Base-by-base conservation (phyloP, 345 rosid species). In the Orychophragmus violaceus region DNA sequence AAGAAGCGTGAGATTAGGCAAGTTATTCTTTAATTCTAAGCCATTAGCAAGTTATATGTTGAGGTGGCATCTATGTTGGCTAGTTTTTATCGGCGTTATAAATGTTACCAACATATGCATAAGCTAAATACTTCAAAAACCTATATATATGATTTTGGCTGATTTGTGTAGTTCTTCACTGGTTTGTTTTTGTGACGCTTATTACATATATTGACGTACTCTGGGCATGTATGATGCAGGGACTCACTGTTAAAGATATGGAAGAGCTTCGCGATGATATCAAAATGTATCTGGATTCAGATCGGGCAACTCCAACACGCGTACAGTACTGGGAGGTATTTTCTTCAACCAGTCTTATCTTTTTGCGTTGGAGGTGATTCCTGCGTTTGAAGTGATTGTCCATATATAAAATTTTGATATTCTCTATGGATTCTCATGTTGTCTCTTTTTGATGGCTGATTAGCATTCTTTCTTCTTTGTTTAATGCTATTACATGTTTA, bases 221-320 rank as follows among this genome's bases (percentile, higher is more conserved):
- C 16, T 11, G 52, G 67, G 5, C 14, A 18, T 89, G 83, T 84
- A 85, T 66, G 32, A 70, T 77, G 62, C 81, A 92, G 92, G 98
- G 96, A 32, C 81, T 93, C 82, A 84, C 92, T 1, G 91, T 81
- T 50, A 93, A 84, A 64, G 98, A 90, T 72, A 86, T 86, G 90
- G 97, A 90, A 79, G 98, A 93, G 68, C 94, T 93, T 64, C 92
- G 77, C 17, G 97, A 84, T 73, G 98, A 93, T 79, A 90, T 93
- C 66, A 93, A 90, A 79, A 84, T 93, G 98, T 88, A 93, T 80
- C 74, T 93, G 37, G 98, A 90, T 75, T 77, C 84, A 88, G 98
- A 93, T 63, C 80, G 90, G 48, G 82, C 78, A 72, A 87, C 96
- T 41, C 83, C 84, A 48, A 88, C 81, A 3, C 97, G 80, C 22